Evolutionary conservation across 2,329 filamentous ascomycete species (phyloP).

Genomic region (Claviceps fusiformis): DNA sequence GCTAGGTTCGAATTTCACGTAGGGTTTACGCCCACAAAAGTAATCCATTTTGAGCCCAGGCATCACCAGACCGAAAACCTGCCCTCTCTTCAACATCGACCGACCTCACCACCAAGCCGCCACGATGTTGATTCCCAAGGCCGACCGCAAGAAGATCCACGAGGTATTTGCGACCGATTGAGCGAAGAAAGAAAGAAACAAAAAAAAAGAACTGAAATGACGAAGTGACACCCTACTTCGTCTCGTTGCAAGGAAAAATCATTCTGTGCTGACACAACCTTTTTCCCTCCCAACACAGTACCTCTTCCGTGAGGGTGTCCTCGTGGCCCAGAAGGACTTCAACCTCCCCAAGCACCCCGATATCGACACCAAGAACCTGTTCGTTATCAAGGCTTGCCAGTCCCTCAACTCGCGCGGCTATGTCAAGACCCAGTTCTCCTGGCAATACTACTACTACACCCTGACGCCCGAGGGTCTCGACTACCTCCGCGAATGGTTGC

Average conservation of each 20-base stretch:
- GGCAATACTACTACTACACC: constrained; percentile 99
- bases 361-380: constrained; percentile 99
- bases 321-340: constrained; percentile 99
- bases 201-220: neutral
- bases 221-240: neutral
- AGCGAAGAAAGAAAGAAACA: neutral
- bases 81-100: constrained; percentile 37
- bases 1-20: constrained; percentile 22
- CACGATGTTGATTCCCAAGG: constrained; percentile 98
- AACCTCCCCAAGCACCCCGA: constrained; percentile 95
- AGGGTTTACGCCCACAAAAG: constrained; percentile 33
- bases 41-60: constrained; percentile 29
- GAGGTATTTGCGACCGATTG: constrained; percentile 33
- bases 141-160: constrained; percentile 99
- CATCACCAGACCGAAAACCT: constrained; percentile 22
- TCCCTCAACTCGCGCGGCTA: constrained; percentile 96
- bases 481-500: constrained; percentile 99
- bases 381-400: constrained; percentile 97
- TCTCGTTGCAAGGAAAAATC: neutral
- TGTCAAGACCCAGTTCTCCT: constrained; percentile 99
- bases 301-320: constrained; percentile 87
- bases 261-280: constrained; percentile 11
- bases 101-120: constrained; percentile 33
- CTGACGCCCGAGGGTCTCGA: constrained; percentile 98
- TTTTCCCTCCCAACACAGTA: constrained; percentile 39